Conservation (phyloP, 106 monocot genomes). For the Alisma plantagoaquatica region DNA sequence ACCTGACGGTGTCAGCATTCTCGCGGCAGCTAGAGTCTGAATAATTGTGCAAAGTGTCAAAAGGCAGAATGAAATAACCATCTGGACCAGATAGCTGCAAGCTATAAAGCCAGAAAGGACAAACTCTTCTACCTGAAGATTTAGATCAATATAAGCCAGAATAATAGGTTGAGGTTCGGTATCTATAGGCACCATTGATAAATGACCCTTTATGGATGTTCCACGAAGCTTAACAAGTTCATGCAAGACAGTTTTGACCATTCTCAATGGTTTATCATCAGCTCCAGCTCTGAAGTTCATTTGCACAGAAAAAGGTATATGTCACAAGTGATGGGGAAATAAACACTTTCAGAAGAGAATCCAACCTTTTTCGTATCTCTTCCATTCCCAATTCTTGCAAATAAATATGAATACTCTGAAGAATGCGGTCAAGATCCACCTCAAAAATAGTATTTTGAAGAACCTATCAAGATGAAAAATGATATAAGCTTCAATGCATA, state of each 20-base stretch:
- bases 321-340: too few species aligned
- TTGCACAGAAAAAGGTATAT: too few species aligned
- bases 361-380: constrained; percentile 84
- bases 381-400: constrained; percentile 99
- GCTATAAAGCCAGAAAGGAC: too few species aligned
- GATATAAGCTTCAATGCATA: too few species aligned
- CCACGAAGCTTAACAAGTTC: constrained; percentile 97
- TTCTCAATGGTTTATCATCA: constrained; percentile 91
- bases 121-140: constrained; percentile 85
- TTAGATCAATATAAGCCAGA: constrained; percentile 95
- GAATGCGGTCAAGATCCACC: constrained; percentile 95
- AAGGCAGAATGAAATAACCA: too few species aligned
- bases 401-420: constrained; percentile 94
- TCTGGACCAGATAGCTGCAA: too few species aligned
- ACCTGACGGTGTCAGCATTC: constrained; percentile 93
- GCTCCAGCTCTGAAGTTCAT: constrained; percentile 80
- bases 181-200: constrained; percentile 99
- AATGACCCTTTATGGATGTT: constrained; percentile 92
- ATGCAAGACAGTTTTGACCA: constrained; percentile 99
- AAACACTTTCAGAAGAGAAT: too few species aligned
- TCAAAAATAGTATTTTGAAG: constrained; percentile 85
- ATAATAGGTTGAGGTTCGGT: constrained; percentile 95
- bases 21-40: constrained; percentile 94
- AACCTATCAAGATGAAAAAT: too few species aligned
- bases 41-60: too few species aligned